Evolutionary conservation across 441 rosid species (phyloP), one percentile per base, ranked within the genome.

Genomic region (Erysimum cheiri): DNA sequence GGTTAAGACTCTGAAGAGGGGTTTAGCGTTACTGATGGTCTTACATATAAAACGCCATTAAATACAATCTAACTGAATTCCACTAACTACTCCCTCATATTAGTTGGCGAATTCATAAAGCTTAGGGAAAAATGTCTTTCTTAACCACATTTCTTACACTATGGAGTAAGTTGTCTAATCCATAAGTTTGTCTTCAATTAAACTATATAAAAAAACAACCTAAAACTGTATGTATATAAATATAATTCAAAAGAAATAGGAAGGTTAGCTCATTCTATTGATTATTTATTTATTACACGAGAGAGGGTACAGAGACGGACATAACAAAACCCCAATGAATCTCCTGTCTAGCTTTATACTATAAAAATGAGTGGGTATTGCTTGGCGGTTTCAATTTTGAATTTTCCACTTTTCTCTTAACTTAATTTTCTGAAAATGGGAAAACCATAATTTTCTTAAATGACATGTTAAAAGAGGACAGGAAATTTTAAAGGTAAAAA

Each of bases 401-500:
- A 32, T 29, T 10, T 56, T 19, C 39, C 22, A 41, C 17, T 41
- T 41, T n/a, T 32, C 43, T 3, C 14, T 17, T 40, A 24, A 37
- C 54, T 53, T 53, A 3, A 0, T 43, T 39, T 63, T 36, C 39
- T 44, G 4, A 36, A 37, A 33, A 35, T n/a, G 12, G 46, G 12
- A 48, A 19, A 57, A 39, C 67, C 60, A 28, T 47, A 13, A n/a
- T 46, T 64, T 64, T 46, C 17, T 37, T 35, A 15, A 35, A 12
- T 54, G 14, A 37, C 13, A 26, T 5, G 64, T 35, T 35, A 28
- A 48, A 63, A 5, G 49, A 46, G 33, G 67, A 70, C 36, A 80
- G 5, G 65, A 76, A 66, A 60, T 63, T 46, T 78, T 69, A 52
- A 67, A 69, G 78, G 79, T 62, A 44, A 44, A n/a, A n/a, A 44